Percentiles rank a stretch among this genome's conserved stretches.
These are phyloP conservation scores for Copromyces sp. DNA, from an alignment of 495 filamentous ascomycete genomes.

Conservation along the genomic window DNA sequence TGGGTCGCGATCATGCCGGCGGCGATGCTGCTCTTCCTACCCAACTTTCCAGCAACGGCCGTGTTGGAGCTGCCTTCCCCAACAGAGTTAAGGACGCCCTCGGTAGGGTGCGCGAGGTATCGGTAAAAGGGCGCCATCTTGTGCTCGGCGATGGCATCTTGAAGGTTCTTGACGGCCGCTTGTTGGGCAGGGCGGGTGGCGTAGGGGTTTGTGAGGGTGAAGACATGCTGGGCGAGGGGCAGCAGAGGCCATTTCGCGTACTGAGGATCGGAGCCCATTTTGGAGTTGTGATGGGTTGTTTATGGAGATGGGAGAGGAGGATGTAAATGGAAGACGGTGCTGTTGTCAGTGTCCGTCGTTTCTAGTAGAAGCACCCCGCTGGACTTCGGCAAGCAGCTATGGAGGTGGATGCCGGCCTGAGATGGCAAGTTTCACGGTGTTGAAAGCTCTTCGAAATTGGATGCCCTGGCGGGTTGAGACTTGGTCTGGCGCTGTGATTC, in stretches of 20 bases:
- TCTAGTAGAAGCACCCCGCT: background rate
- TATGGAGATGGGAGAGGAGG: background rate
- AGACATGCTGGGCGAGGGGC: slow-evolving; percentile 89
- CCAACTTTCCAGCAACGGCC: slow-evolving; percentile 33
- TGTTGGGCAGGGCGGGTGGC: slow-evolving; percentile 57
- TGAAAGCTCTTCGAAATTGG: background rate
- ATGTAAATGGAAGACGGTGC: background rate
- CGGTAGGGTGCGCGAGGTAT: slow-evolving; percentile 86
- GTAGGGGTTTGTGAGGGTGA: slow-evolving; percentile 86
- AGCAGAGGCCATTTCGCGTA: slow-evolving; percentile 93
- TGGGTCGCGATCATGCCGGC: slow-evolving; percentile 65
- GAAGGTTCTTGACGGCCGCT: slow-evolving; percentile 67
- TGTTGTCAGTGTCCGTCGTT: background rate
- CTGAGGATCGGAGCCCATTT: slow-evolving; percentile 93
- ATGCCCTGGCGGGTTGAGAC: background rate
- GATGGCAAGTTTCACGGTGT: background rate
- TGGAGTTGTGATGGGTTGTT: slow-evolving; percentile 2
- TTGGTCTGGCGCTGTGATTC: background rate
- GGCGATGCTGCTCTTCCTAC: slow-evolving; percentile 47
- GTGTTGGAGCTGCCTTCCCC: slow-evolving; percentile 54
- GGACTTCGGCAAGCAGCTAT: background rate
- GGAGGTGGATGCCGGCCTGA: background rate
- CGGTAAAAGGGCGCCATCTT: slow-evolving; percentile 97
- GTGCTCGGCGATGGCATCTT: slow-evolving; percentile 84
- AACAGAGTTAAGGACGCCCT: slow-evolving; percentile 73